Evolutionary conservation across 768 basidiomycete species (phyloP), one percentile per base, ranked within the genome.

Genomic region (Baorangia bicolor): DNA sequence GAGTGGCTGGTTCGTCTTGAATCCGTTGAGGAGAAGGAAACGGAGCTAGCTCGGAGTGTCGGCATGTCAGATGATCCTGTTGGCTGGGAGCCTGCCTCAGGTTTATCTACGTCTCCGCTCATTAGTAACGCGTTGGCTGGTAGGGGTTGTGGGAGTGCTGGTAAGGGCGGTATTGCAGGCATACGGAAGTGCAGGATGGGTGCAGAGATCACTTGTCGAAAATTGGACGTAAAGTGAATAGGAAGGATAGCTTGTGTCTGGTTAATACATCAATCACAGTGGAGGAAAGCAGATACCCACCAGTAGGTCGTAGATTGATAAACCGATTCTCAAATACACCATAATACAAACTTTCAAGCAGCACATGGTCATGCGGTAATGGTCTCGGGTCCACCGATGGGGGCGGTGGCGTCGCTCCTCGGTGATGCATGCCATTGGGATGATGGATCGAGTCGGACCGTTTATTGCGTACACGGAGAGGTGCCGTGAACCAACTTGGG

Each of bases 401-500:
- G 2, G 55, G 62, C 5, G 73, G 69, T 41, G 73, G 68, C 53
- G 74, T 67, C 14, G 62, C 49, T 34, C 60, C 69, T 38, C 71
- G 74, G 16, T 61, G 60, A 50, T 74, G 74, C 35, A 76, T 69
- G 33, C 77, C 78, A 48, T 82, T 78, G 31, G 84, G 78, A 61
- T 78, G 74, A 60, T 82, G 77, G 40, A 81, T 73, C 38, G 84
- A 80, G 39, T 80, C 70, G 52, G 77, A 66, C 47, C 78, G 75
- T 57, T 75, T 68, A 21, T 80, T 74, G 62, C 76, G 81, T 28
- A 75, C 75, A 28, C 86, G 82, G 49, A 90, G 77, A 10, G 87
- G 86, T 37, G 79, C 75, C 2, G 90, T 90, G 63, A 90, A 92
- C 88, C 88, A 91, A 35, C 79, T 80, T 21, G 90, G 88, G 35